Conservation (phyloP, 2,329 filamentous ascomycete genomes). For the Seiridium cupressi region DNA sequence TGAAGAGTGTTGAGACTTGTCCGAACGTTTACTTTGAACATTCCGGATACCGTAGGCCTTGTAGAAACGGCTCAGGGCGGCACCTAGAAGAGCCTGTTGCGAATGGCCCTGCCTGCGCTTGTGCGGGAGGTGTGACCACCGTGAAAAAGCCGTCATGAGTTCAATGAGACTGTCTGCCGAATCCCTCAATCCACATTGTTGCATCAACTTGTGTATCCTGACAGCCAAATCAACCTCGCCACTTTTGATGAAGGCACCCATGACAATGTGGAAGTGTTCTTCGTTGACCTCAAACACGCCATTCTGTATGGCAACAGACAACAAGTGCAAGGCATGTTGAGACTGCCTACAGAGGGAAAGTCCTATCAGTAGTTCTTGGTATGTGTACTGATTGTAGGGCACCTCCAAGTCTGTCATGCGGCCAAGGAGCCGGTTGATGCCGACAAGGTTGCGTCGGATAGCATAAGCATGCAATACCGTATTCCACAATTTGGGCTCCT, state of each 20-base stretch:
- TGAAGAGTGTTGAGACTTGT: neutral
- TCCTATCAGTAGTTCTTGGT: constrained; percentile 46
- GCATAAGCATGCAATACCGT: constrained; percentile 70
- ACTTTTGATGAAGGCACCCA: constrained; percentile 47
- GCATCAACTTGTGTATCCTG: constrained; percentile 41
- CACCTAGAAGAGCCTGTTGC: neutral
- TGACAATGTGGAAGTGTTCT: constrained; percentile 52
- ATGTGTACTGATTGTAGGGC: constrained; percentile 48
- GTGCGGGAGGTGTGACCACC: constrained; percentile 29
- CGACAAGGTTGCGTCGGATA: constrained; percentile 51
- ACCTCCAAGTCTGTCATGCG: constrained; percentile 47
- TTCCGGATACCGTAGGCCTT: constrained; percentile 1
- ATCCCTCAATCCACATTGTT: constrained; percentile 36
- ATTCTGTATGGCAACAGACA: constrained; percentile 42
- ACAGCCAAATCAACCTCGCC: constrained; percentile 41
- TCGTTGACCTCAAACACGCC: constrained; percentile 42
- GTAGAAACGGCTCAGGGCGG: constrained; percentile 5
- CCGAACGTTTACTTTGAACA: neutral
- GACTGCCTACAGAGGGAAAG: constrained; percentile 48
- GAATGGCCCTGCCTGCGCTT: neutral
- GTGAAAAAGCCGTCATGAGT: constrained; percentile 38
- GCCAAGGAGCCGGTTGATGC: constrained; percentile 46
- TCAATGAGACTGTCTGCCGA: constrained; percentile 42
- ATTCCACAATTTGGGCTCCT: constrained; percentile 73
- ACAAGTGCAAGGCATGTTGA: constrained; percentile 46